Evolutionary conservation across 441 rosid species (phyloP).

Genomic region (Raphanus hybrid): DNA sequence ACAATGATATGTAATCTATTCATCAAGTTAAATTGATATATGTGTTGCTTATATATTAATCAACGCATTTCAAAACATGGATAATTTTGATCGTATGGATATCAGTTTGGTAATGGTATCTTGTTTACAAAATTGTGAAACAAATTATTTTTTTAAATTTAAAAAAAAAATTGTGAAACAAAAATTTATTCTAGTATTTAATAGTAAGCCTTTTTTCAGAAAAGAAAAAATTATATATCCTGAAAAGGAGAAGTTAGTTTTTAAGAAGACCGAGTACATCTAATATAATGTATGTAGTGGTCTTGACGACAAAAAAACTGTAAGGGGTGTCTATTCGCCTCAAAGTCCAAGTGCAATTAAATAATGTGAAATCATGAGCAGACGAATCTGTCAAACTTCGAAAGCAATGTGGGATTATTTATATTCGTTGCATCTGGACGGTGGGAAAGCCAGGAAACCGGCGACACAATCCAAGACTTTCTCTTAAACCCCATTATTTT

Average conservation of each 20-base stretch:
- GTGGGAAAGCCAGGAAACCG: slow-evolving; percentile 18
- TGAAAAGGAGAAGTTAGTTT: not conserved
- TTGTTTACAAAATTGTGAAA: not conserved
- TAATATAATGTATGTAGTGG: not conserved
- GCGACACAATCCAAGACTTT: not conserved
- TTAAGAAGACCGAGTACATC: not conserved
- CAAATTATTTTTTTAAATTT: not conserved
- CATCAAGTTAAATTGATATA: not conserved
- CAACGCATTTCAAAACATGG: not conserved
- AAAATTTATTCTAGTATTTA: too few species aligned
- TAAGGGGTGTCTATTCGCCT: not conserved
- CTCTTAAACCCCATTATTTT: not conserved
- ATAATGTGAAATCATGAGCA: slow-evolving; percentile 21
- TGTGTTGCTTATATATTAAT: not conserved
- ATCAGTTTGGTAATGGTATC: not conserved
- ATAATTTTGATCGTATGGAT: not conserved
- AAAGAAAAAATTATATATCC: not conserved
- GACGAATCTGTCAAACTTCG: slow-evolving; percentile 29
- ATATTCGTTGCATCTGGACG: slow-evolving; percentile 30
- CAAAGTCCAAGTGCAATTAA: slow-evolving; percentile 20
- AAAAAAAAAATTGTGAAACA: too few species aligned
- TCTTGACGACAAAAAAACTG: not conserved
- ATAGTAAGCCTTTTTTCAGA: too few species aligned
- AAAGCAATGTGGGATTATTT: not conserved
- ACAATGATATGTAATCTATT: not conserved